Percentiles rank a stretch among this genome's conserved stretches.
Evolutionary conservation across 1,139 yeast genomes (phyloP).

Genomic region (Yamadazyma mexicana): DNA sequence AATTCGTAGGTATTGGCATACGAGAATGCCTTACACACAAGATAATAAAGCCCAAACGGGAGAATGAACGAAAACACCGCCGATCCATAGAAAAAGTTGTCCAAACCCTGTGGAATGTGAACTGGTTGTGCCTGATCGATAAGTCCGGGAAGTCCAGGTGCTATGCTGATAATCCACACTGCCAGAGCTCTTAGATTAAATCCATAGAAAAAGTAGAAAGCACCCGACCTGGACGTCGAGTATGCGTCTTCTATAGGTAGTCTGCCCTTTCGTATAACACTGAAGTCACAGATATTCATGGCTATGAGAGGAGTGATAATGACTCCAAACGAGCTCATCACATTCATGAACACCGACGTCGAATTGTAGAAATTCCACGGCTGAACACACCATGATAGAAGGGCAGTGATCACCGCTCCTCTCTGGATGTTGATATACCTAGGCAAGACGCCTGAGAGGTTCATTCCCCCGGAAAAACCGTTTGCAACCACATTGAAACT

Average conservation of each 20-base stretch:
- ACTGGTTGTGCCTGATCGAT: slow-evolving; percentile 1
- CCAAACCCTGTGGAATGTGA: slow-evolving; percentile 10
- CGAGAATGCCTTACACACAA: slow-evolving; percentile 9
- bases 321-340: slow-evolving; percentile 15
- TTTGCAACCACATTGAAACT: slow-evolving; percentile 24
- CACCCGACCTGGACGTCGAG: slow-evolving; percentile 12
- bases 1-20: slow-evolving; percentile 11
- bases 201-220: slow-evolving; percentile 27
- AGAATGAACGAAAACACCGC: slow-evolving; percentile 11
- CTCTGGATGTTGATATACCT: slow-evolving; percentile 29
- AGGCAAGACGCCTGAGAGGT: slow-evolving; percentile 29
- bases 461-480: slow-evolving; percentile 30
- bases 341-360: slow-evolving; percentile 17
- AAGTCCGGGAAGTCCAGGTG: slow-evolving; percentile 20
- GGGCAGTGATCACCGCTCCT: slow-evolving; percentile 21
- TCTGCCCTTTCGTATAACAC: slow-evolving; percentile 13
- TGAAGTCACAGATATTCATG: slow-evolving; percentile 17
- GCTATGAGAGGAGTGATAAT: slow-evolving; percentile 20
- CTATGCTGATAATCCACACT: slow-evolving; percentile 24
- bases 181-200: slow-evolving; percentile 31
- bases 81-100: slow-evolving; percentile 13
- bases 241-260: slow-evolving; percentile 17
- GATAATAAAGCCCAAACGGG: slow-evolving; percentile 10
- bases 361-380: slow-evolving; percentile 22
- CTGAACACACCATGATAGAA: slow-evolving; percentile 21